Evolutionary conservation across 495 filamentous ascomycete genomes (phyloP).

Genomic region (Hypoxylon subgilvum): DNA sequence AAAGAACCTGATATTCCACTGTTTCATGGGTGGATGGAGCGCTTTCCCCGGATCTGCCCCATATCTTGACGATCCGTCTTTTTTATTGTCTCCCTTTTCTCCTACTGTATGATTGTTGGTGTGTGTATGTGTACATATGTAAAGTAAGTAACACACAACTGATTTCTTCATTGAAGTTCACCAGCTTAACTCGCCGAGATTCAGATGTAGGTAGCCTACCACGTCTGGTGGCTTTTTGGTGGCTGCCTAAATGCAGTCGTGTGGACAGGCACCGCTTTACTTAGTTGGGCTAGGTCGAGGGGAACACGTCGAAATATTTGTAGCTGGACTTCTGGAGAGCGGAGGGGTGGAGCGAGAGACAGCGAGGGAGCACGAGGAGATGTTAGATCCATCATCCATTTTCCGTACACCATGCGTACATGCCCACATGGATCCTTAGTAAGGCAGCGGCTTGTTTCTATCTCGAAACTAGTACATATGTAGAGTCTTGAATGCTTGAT

Average conservation of each 20-base stretch:
- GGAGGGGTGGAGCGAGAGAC: background rate
- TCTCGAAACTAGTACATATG: background rate
- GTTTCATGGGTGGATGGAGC: slow-evolving; percentile 23
- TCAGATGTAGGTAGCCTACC: too few relatives aligned
- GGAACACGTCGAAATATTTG: background rate
- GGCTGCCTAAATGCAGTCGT: background rate
- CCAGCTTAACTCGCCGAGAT: too few relatives aligned
- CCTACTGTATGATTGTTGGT: background rate
- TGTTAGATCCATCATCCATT: too few relatives aligned
- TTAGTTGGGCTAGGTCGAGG: background rate
- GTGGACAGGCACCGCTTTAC: background rate
- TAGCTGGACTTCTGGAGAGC: too few relatives aligned
- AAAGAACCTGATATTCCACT: background rate
- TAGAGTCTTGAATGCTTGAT: too few relatives aligned
- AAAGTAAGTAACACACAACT: too few relatives aligned
- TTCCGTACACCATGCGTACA: too few relatives aligned
- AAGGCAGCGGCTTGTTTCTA: background rate
- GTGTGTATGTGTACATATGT: too few relatives aligned
- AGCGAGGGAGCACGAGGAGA: too few relatives aligned
- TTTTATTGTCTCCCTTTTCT: background rate
- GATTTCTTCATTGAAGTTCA: background rate
- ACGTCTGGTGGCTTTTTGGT: background rate
- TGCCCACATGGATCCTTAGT: background rate
- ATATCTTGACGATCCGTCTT: background rate
- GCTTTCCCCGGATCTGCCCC: slow-evolving; percentile 27